Evolutionary conservation across 257 asterid species (phyloP), one percentile per base, ranked within the genome.

Genomic region (Anisodus acutangulus): DNA sequence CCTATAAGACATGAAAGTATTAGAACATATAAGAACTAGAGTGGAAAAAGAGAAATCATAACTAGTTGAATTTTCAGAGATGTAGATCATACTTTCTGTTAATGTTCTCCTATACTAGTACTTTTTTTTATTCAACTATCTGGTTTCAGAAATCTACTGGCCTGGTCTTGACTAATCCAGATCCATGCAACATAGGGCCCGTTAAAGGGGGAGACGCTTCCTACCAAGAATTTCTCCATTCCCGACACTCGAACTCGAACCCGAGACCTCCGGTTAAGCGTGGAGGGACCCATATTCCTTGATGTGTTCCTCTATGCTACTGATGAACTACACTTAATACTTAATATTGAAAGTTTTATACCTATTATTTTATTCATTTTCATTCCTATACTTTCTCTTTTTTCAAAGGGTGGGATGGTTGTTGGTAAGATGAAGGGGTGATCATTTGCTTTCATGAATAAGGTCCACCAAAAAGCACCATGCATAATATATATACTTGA

Each of bases 1-100:
- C 97, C 98, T 94, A 85, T 63, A 81, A 81, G 4, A 81, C 51
- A 13, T 57, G 26, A 85, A 17, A 64, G 39, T 37, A 43, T 41
- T 85, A 84, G 60, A 78, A 53, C 49, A 26, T 78, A 53, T 78
- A 53, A 78, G 63, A 12, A 53, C 47, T 53, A 53, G 47, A 51
- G 7, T 13, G 4, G 47, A 6, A 6, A 22, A 39, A 51, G 2
- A 71, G 9, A 71, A 9, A 45, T 45, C 37, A 43, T n/a, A 71
- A 26, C 26, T 22, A 51, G 15, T 76, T 76, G 81, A 7, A 12
- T 53, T 72, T n/a, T 1, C 13, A 26, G n/a, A 49, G 1, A 72
- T 72, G 3, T 10, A 19, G 3, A 76, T 26, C 81, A 51, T 51
- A 51, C 81, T 49, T 74, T 17, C 53, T 68, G 10, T 7, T 68